These are phyloP conservation scores for Rachicladosporium sp. DNA, from an alignment of 2,329 filamentous ascomycete species.

Conservation along the genomic window DNA sequence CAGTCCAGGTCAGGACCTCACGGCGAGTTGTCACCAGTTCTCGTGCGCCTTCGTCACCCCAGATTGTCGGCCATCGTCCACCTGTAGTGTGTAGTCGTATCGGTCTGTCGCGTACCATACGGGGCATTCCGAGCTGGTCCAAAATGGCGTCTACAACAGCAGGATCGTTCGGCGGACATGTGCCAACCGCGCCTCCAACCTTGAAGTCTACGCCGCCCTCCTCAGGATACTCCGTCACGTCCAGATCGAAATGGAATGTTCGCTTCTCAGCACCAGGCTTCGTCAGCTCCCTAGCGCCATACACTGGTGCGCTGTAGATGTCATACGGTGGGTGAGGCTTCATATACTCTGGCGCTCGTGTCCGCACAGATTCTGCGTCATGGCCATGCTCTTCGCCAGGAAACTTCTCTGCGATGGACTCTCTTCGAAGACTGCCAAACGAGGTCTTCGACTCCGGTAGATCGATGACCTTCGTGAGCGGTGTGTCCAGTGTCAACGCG, in stretches of 20 bases:
- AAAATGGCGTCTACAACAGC: slow-evolving; percentile 71
- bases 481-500: slow-evolving; percentile 56
- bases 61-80: slow-evolving; percentile 93
- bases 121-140: slow-evolving; percentile 67
- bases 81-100: slow-evolving; percentile 64
- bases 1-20: slow-evolving; percentile 90
- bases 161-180: slow-evolving; percentile 76
- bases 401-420: slow-evolving; percentile 45
- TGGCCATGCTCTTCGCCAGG: slow-evolving; percentile 32
- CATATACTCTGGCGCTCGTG: slow-evolving; percentile 75
- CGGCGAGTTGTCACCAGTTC: slow-evolving; percentile 82
- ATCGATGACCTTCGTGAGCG: slow-evolving; percentile 57
- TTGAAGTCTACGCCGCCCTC: slow-evolving; percentile 84
- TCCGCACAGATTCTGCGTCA: slow-evolving; percentile 29
- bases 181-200: slow-evolving; percentile 91
- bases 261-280: slow-evolving; percentile 84
- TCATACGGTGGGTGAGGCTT: slow-evolving; percentile 90
- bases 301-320: slow-evolving; percentile 80
- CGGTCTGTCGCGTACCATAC: slow-evolving; percentile 71
- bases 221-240: slow-evolving; percentile 85
- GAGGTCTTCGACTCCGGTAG: slow-evolving; percentile 66
- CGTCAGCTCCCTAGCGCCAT: slow-evolving; percentile 76
- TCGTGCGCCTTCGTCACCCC: slow-evolving; percentile 78
- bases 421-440: slow-evolving; percentile 15
- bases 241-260: slow-evolving; percentile 94